phyloP scores from a whole-genome alignment of 352 stramenopile genomes.

The Phytophthora rubi region DNA sequence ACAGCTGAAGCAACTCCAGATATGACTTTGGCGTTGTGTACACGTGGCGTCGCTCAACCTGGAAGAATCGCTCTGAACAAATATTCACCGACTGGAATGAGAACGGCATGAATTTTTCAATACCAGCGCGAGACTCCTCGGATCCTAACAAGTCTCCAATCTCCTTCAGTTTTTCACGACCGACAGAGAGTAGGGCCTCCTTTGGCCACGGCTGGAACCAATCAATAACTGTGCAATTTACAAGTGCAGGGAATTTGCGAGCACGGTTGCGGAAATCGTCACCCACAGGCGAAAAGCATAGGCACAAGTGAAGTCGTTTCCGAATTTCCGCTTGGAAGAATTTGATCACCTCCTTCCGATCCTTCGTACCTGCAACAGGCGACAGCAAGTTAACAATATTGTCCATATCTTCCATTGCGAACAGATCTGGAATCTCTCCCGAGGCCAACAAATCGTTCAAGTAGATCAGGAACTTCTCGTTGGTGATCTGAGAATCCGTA shows the following conservation, averaged over 20 bases:
- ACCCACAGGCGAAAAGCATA: conserved; percentile 96
- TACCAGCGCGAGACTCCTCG: conserved; percentile 80
- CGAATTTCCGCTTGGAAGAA: conserved; percentile 95
- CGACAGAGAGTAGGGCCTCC: conserved; percentile 93
- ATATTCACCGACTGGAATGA: conserved; percentile 95
- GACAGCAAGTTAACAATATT: conserved; percentile 91
- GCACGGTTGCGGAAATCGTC: conserved; percentile 95
- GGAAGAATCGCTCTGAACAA: conserved; percentile 89
- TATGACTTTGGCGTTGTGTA: conserved; percentile 98
- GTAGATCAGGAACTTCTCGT: conserved; percentile 97
- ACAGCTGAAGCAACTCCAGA: conserved; percentile 94
- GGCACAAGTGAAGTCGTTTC: conserved; percentile 95
- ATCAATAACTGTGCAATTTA: conserved; percentile 97
- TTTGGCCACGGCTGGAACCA: conserved; percentile 96
- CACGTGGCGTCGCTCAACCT: conserved; percentile 92
- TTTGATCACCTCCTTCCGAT: conserved; percentile 93
- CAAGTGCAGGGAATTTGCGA: conserved; percentile 94
- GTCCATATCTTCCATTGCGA: conserved; percentile 94
- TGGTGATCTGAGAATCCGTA: conserved; percentile 96
- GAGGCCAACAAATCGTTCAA: conserved; percentile 95
- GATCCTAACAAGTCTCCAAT: conserved; percentile 85
- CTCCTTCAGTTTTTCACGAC: conserved; percentile 87
- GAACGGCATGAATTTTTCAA: conserved; percentile 97
- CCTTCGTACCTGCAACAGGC: conserved; percentile 80
- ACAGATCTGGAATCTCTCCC: conserved; percentile 95